phyloP scores from a whole-genome alignment of 73 alveolate genomes.

The Halteria grandinella region DNA sequence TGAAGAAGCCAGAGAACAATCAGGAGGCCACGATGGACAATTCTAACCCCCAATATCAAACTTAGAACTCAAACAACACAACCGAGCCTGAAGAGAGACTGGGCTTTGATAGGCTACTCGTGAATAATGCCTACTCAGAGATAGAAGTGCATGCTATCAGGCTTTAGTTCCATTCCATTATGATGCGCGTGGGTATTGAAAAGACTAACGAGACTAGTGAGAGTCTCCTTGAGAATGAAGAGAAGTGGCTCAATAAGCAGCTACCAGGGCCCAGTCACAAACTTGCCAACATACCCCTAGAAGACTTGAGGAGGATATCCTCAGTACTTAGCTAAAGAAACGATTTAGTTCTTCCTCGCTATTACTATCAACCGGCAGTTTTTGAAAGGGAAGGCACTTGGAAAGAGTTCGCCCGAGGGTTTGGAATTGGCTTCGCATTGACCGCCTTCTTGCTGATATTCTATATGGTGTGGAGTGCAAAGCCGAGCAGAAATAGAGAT shows the following conservation, averaged over 20 bases:
- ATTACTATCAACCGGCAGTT: slow-evolving; percentile 23
- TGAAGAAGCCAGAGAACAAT: not conserved
- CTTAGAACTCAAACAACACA: not conserved
- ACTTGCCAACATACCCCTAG: slow-evolving; percentile 3
- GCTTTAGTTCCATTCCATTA: slow-evolving; percentile 54
- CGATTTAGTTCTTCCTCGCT: slow-evolving; percentile 63
- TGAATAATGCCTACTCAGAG: slow-evolving; percentile 54
- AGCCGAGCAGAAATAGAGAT: not conserved
- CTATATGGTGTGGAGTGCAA: slow-evolving; percentile 15
- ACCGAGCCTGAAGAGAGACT: slow-evolving; percentile 61
- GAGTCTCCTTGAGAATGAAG: slow-evolving; percentile 62
- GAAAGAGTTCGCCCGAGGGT: slow-evolving; percentile 11
- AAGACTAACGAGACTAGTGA: slow-evolving; percentile 70
- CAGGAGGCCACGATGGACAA: not conserved
- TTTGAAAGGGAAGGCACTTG: slow-evolving; percentile 24
- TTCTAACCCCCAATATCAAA: not conserved
- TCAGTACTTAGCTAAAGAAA: slow-evolving; percentile 58
- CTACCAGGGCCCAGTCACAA: not conserved
- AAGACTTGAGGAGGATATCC: slow-evolving; percentile 20
- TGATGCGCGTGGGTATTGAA: slow-evolving; percentile 68
- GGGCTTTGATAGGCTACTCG: slow-evolving; percentile 63
- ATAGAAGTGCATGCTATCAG: slow-evolving; percentile 65
- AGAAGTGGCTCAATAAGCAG: slow-evolving; percentile 54
- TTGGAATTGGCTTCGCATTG: not conserved
- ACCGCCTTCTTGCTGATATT: slow-evolving; percentile 6